Evolutionary conservation across 139 green algal genomes (phyloP), one percentile per base, ranked within the genome.

Genomic region (Pleodorina starrii): DNA sequence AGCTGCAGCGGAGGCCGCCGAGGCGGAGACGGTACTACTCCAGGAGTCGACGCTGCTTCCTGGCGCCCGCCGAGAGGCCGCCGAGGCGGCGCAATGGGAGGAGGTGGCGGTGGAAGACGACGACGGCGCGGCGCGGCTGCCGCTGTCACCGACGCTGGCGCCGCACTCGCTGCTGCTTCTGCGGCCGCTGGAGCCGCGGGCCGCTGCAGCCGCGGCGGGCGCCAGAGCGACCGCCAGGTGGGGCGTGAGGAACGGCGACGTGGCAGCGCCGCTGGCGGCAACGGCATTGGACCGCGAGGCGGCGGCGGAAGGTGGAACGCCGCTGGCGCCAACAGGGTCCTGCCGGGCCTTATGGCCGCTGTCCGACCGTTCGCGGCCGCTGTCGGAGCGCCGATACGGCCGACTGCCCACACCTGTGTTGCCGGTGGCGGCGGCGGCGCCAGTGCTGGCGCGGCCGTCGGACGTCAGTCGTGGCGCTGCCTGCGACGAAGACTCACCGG

Each of bases 11-110:
- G 63, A 73, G 32, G 63, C 27, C 2, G 17, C 2, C 35, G 12
- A n/a, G 36, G n/a, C 42, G 72, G 25, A 14, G 42, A 40, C 40
- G 72, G 72, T 40, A 14, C 16, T 80, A 21, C 72, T 57, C 72
- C 72, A 80, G 23, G 72, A 80, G 16, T 80, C 72, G 19, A 35
- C 72, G 42, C 72, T 80, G 72, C 72, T 80, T 10, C 48, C 48
- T 12, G 48, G 32, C 63, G 54, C 54, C 25, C 54, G 9, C 27
- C n/a, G n/a, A 9, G 57, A 27, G 57, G 57, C 57, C 57, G 57
- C 57, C 25, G 63, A 32, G 68, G 68, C 38, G 68, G 68, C 36
- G 38, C 35, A 32, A 3, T 10, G 16, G 68, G 32, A 17, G 6
- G 68, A 76, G 16, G 68, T 29, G 68, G 68, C 35, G 68, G 68